Percentiles rank a stretch among this genome's conserved stretches.
These are phyloP conservation scores for Corylus americana DNA, from an alignment of 306 rosid species.

Conservation along the genomic window DNA sequence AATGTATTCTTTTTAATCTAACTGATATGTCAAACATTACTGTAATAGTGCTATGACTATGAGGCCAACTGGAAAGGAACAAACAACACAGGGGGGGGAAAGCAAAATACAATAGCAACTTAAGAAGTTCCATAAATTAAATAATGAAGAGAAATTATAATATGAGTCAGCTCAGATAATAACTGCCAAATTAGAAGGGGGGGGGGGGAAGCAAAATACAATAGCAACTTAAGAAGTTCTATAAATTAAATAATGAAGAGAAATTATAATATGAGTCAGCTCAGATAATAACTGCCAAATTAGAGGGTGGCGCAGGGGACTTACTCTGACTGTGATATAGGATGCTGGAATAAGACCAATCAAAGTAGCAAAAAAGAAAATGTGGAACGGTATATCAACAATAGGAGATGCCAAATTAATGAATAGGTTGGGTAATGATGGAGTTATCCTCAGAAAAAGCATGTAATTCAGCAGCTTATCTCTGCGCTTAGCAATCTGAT, in stretches of 20 bases:
- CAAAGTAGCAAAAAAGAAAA: constrained; percentile 84
- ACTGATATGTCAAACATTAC: neutral
- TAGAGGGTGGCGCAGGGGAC: constrained; percentile 21
- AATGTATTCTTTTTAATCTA: neutral
- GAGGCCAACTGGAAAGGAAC: constrained; percentile 16
- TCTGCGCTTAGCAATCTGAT: constrained; percentile 83
- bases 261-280: neutral
- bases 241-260: neutral
- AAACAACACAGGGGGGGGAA: neutral
- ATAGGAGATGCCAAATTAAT: constrained; percentile 98
- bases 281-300: neutral
- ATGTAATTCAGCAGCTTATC: constrained; percentile 94
- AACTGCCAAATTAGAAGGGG: neutral
- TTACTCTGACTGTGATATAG: constrained; percentile 89
- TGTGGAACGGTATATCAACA: constrained; percentile 89
- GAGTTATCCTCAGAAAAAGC: constrained; percentile 97
- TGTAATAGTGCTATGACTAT: constrained; percentile 1
- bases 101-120: neutral
- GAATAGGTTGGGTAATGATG: constrained; percentile 90
- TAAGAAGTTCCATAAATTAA: constrained; percentile 6
- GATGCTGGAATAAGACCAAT: constrained; percentile 88
- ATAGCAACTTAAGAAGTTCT: constrained; percentile 15
- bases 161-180: neutral
- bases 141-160: neutral
- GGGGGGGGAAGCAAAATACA: neutral